phyloP scores from a whole-genome alignment of 163 green algal species.

The Chlorella variabilis region DNA sequence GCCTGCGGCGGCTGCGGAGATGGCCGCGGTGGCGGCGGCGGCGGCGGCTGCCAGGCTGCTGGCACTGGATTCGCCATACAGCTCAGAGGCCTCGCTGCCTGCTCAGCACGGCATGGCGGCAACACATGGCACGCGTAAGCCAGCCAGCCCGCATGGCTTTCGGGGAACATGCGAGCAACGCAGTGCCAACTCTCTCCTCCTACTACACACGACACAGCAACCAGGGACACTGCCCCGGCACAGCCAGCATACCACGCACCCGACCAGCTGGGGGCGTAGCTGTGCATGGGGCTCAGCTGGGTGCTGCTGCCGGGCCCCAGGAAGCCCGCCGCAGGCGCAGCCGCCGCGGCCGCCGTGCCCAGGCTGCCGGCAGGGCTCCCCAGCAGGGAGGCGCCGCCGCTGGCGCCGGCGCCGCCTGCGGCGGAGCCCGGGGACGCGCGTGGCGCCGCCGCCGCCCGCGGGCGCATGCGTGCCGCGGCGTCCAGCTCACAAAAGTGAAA shows the following conservation, averaged over 20 bases:
- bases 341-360: background rate
- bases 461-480: constrained; percentile 42
- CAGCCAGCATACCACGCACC: too few species aligned
- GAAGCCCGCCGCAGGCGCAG: background rate
- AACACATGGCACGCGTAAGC: too few species aligned
- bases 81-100: constrained; percentile 28
- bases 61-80: constrained; percentile 1
- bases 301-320: background rate
- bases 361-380: constrained; percentile 1
- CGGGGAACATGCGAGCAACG: too few species aligned
- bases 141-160: too few species aligned
- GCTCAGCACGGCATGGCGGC: too few species aligned
- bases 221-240: too few species aligned
- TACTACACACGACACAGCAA: too few species aligned
- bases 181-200: too few species aligned
- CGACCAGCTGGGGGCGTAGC: constrained; percentile 30
- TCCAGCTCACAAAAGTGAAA: constrained; percentile 57
- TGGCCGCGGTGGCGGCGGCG: background rate
- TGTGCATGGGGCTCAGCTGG: constrained; percentile 33
- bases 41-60: constrained; percentile 20
- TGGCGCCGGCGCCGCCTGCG: background rate
- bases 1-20: background rate
- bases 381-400: background rate
- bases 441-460: background rate
- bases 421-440: background rate